Evolutionary conservation across 805 yeast species (phyloP), one percentile per base, ranked within the genome.

Genomic region (Kazachstania africana): DNA sequence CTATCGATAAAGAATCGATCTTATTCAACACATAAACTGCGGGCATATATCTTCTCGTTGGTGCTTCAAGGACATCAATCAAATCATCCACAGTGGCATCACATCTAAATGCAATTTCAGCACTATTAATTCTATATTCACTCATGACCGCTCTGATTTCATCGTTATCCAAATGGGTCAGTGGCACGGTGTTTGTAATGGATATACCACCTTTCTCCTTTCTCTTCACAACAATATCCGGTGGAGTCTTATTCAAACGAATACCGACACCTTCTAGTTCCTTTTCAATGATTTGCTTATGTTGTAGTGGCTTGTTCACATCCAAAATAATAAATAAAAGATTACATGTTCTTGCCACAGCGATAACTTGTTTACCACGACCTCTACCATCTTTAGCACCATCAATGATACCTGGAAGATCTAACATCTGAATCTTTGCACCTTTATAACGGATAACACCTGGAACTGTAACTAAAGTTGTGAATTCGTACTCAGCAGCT

Each of bases 221-320:
- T 67, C 78, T 87, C 48, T 83, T 79, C 48, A 91, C 73, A 22
- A 88, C 59, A 42, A 91, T 91, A 55, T 91, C 91, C 16, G 99
- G 99, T 8, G 95, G 94, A 33, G 72, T 68, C 56, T 80, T 82
- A 60, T 91, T 91, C 52, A 91, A 68, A 56, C 98, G 72, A 42
- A 91, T 88, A 33, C 99, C 99, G 50, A 91, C 88, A 21, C 98
- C 98, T 62, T 91, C 97, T 55, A 91, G 60, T 59, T 91, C 99
- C 47, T 78, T 75, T 60, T 91, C 99, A 38, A 91, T 85, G 50
- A 91, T 79, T 54, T 77, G 80, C 53, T 91, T 91, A 59, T 91
- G 97, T 40, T 80, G 87, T 46, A 91, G 67, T 4, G 98, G 98
- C 54, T 91, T 91, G 61, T 85, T 84, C 35, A 91, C 98, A 57